A percentile compares a stretch with the other conserved stretches of the same genome.
Conservation (phyloP, 176 grass and related monocot species). For the Cenchrus americanus region DNA sequence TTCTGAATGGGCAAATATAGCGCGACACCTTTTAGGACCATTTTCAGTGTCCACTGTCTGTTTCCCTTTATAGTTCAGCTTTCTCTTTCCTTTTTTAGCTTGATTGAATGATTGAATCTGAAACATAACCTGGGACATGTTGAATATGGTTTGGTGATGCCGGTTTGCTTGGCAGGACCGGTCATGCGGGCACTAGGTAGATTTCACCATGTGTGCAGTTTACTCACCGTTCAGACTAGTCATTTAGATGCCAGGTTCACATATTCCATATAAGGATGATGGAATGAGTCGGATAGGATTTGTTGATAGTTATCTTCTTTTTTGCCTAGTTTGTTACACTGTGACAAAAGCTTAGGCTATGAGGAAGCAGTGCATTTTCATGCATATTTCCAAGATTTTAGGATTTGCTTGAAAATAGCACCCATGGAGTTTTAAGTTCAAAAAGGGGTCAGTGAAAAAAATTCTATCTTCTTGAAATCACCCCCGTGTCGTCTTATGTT, state of each 20-base stretch:
- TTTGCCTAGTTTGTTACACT: conserved; percentile 20
- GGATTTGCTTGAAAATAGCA: neutral
- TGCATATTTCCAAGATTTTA: neutral
- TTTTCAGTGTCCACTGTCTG: neutral
- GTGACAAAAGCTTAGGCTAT: neutral
- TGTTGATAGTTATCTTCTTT: neutral
- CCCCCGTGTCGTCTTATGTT: neutral
- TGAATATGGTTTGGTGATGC: conserved; percentile 14
- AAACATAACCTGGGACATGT: neutral
- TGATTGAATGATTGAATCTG: neutral
- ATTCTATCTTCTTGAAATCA: neutral
- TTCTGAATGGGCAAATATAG: neutral
- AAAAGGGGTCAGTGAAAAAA: neutral
- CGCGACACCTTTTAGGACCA: neutral
- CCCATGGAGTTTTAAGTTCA: no score
- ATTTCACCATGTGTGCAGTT: neutral
- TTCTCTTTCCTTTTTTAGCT: neutral
- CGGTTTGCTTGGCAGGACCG: neutral
- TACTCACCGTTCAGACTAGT: neutral
- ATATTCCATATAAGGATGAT: conserved; percentile 5
- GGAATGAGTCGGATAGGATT: neutral
- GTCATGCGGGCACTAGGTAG: neutral
- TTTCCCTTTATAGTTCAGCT: neutral
- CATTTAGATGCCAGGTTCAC: neutral
- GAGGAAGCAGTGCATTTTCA: neutral